A percentile compares a stretch with the other conserved stretches of the same genome.
phyloP scores from a whole-genome alignment of 2,329 filamentous ascomycete genomes.

The Cladobotryum mycophilum region DNA sequence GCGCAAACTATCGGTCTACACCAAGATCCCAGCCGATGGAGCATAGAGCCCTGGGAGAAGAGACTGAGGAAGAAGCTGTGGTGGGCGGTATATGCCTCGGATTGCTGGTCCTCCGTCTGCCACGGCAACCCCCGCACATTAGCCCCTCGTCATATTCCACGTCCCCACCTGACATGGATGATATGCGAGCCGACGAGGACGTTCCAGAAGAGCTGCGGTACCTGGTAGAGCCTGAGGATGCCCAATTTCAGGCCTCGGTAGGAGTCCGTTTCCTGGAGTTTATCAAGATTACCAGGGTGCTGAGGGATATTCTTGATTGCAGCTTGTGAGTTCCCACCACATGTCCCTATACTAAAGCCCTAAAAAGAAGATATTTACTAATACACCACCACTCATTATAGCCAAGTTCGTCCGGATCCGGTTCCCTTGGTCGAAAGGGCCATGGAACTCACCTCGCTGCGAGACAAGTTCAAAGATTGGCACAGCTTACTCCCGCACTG shows the following conservation, averaged over 20 bases:
- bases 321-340: constrained; percentile 29
- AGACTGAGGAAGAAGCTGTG: constrained; percentile 37
- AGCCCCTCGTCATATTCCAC: constrained; percentile 35
- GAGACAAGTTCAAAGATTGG: constrained; percentile 30
- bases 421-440: constrained; percentile 13
- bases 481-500: constrained; percentile 30
- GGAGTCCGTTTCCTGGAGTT: constrained; percentile 33
- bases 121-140: constrained; percentile 44
- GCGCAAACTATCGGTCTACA: constrained; percentile 43
- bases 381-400: constrained; percentile 10
- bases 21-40: constrained; percentile 36
- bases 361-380: neutral
- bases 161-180: constrained; percentile 31
- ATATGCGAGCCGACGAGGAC: constrained; percentile 37
- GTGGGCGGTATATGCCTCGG: constrained; percentile 38
- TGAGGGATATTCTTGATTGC: constrained; percentile 28
- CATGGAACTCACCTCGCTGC: constrained; percentile 19
- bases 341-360: neutral
- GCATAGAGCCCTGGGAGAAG: constrained; percentile 37
- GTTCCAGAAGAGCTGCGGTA: constrained; percentile 28
- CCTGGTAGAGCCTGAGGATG: constrained; percentile 29
- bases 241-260: constrained; percentile 26
- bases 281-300: constrained; percentile 24
- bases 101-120: constrained; percentile 40
- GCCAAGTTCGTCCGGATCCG: constrained; percentile 19